Percentiles rank a stretch among this genome's conserved stretches.
Evolutionary conservation across 305 asterid species (phyloP).

Genomic region (Fraxinus nigra): DNA sequence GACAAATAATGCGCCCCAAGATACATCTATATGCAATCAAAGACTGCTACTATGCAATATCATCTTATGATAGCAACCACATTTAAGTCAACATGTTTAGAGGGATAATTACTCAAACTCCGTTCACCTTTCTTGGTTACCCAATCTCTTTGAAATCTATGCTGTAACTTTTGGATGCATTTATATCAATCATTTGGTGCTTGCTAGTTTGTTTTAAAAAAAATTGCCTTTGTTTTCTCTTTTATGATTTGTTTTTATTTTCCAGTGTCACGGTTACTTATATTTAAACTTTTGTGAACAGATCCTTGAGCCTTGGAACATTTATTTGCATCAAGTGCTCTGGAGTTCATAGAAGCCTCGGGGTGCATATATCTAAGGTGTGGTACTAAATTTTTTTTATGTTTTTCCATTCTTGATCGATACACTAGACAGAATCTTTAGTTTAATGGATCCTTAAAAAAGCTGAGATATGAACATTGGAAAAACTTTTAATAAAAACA

Average conservation of each 20-base stretch:
- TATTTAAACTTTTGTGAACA: conserved; percentile 32
- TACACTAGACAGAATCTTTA: neutral
- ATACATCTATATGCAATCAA: neutral
- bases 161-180: neutral
- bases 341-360: conserved; percentile 89
- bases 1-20: neutral
- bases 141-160: neutral
- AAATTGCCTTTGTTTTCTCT: neutral
- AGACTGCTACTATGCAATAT: neutral
- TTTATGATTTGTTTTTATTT: neutral
- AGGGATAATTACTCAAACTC: neutral
- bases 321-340: conserved; percentile 90
- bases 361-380: conserved; percentile 87
- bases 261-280: conserved; percentile 1
- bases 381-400: conserved; percentile 1
- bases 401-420: neutral
- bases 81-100: neutral
- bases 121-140: neutral
- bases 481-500: neutral
- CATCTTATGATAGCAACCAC: neutral
- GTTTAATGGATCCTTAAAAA: neutral
- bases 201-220: neutral
- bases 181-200: neutral
- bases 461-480: neutral
- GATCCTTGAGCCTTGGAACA: conserved; percentile 72